Conservation (phyloP, 208 protist genomes). For the Crithidia sp. region DNA sequence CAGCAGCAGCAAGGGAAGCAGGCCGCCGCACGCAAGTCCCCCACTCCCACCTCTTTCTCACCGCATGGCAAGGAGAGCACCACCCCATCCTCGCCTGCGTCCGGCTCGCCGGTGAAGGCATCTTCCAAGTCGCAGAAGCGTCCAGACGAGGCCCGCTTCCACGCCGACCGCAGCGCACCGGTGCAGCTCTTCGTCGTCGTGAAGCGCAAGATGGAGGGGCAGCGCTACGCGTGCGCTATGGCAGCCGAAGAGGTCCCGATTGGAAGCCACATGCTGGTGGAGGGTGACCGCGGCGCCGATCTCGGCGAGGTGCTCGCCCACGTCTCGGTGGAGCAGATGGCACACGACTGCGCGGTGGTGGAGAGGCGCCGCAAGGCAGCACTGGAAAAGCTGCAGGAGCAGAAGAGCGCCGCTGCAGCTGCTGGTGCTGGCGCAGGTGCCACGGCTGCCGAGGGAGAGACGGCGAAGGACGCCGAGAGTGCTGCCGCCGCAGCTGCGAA, state of each 20-base stretch:
- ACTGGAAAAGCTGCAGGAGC: slow-evolving; percentile 23
- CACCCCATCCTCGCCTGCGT: no score
- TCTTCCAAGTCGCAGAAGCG: slow-evolving; percentile 1
- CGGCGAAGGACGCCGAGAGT: not conserved
- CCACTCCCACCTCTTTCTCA: not conserved
- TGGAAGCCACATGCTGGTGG: slow-evolving; percentile 57
- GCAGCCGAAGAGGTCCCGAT: slow-evolving; percentile 24
- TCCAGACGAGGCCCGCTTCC: slow-evolving; percentile 22
- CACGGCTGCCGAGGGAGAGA: not conserved
- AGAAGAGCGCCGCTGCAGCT: not conserved
- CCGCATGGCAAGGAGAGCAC: not conserved
- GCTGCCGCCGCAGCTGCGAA: no score
- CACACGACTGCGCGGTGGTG: slow-evolving; percentile 38
- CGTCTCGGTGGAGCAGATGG: slow-evolving; percentile 47
- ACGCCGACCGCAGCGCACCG: slow-evolving; percentile 35
- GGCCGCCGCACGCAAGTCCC: not conserved
- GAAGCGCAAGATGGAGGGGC: slow-evolving; percentile 60
- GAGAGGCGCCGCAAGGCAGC: slow-evolving; percentile 29
- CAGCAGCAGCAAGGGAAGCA: slow-evolving; percentile 1
- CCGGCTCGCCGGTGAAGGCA: not conserved
- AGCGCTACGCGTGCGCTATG: slow-evolving; percentile 50
- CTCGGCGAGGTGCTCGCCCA: slow-evolving; percentile 53
- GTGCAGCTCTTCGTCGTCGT: slow-evolving; percentile 59
- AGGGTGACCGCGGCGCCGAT: slow-evolving; percentile 71
- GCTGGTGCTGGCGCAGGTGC: not conserved